Base-by-base conservation (phyloP, 257 asterid species). In the Galeopsis tetrahit region DNA sequence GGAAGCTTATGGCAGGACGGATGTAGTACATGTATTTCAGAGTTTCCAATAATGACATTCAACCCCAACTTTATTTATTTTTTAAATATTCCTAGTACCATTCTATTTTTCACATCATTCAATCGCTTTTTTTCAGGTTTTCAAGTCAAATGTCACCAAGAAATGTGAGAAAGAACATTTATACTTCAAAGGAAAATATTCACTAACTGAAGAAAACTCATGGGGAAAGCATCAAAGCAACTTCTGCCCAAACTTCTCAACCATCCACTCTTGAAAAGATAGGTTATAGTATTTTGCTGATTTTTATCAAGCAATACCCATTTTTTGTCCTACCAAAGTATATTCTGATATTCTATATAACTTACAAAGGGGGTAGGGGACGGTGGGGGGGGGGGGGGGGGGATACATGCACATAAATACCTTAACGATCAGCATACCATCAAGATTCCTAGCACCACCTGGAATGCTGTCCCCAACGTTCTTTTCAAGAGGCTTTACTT, bases 381-480 rank as follows among this genome's bases (percentile, higher is more conserved):
- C n/a, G 7, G 7, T 0, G 0, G 7, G 13, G 6, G 15, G 3
- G 7, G 5, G 7, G 7, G 1, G 0, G 7, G 13, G 6, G 15
- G 3, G 8, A 31, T 11, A 40, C 35, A 32, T 39, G 49, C 51
- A 69, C 61, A 64, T 17, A 68, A 86, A 70, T 82, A 92, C 99
- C 95, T 87, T 88, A 67, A 95, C 93, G 75, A 92, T 90, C 96
- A 95, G 85, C 97, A 95, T 87, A 34, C 99, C 99, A 60, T 92
- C 99, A 81, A 95, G 78, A 81, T 95, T 95, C 69, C 99, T 80
- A 42, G 99, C 98, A 59, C 99, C 99, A 46, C 99, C 99, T 52
- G 99, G 97, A 82, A 95, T 95, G 85, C 83, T 92, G 81, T 95
- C 98, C 44, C 98, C 98, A 56, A 80, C 83, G 48, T 84, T 78